A percentile compares a stretch with the other conserved stretches of the same genome.
These are phyloP conservation scores for Cladophialophora yegresii DNA, from an alignment of 2,329 filamentous ascomycete species.

Conservation along the genomic window DNA sequence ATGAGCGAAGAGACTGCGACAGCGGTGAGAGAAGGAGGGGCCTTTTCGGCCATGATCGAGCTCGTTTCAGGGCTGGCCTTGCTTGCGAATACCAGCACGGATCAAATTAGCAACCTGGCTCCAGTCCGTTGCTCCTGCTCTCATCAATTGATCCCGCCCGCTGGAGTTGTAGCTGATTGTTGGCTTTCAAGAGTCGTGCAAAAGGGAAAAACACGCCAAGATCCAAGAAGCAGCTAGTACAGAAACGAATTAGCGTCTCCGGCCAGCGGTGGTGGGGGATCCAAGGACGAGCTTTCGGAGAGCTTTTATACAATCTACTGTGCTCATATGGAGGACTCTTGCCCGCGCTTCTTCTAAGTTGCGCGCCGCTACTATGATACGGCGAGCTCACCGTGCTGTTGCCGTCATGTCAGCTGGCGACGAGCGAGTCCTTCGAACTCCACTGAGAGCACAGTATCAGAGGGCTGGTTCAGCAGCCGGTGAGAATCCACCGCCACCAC, in stretches of 20 bases:
- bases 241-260: neutral
- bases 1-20: slow-evolving; percentile 35
- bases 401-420: too few species aligned
- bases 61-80: neutral
- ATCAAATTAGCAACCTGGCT: neutral
- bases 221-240: too few species aligned
- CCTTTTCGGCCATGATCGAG: slow-evolving; percentile 33
- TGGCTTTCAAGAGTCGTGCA: neutral
- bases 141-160: neutral
- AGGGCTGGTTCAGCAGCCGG: too few species aligned
- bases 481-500: too few species aligned
- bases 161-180: neutral
- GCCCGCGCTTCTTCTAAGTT: too few species aligned
- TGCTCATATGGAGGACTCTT: too few species aligned
- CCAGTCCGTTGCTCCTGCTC: neutral
- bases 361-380: too few species aligned
- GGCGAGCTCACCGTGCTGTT: too few species aligned
- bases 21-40: slow-evolving; percentile 32
- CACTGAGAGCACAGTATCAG: too few species aligned
- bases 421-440: too few species aligned
- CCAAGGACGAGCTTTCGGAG: neutral
- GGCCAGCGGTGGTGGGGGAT: too few species aligned
- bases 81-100: neutral
- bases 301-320: too few species aligned
- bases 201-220: slow-evolving; percentile 15